Percentiles rank a stretch among this genome's conserved stretches.
Evolutionary conservation across 2,329 filamentous ascomycete species (phyloP).

Genomic region (Fusarium brachygibbosum): DNA sequence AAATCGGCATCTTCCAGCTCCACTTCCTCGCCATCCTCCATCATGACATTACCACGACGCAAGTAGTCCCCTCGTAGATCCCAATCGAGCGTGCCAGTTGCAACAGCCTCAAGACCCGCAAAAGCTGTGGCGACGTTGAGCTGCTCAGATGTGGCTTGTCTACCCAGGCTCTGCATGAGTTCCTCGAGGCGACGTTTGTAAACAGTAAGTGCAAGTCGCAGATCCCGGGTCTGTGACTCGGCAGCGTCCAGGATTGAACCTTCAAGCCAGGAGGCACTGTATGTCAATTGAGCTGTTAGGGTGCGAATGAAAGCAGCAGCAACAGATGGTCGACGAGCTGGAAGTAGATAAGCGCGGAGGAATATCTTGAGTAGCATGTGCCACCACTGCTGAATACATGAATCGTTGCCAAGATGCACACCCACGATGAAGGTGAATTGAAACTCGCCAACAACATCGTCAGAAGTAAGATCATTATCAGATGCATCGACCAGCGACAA

Average conservation of each 20-base stretch:
- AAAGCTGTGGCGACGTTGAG: slow-evolving; percentile 63
- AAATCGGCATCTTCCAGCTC: slow-evolving; percentile 64
- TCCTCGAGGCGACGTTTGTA: slow-evolving; percentile 69
- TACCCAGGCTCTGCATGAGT: slow-evolving; percentile 55
- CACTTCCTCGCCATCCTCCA: slow-evolving; percentile 67
- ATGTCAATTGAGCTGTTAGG: slow-evolving; percentile 68
- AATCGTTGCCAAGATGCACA: slow-evolving; percentile 68
- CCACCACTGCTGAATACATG: slow-evolving; percentile 74
- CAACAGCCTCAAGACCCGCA: slow-evolving; percentile 51
- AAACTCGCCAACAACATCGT: slow-evolving; percentile 69
- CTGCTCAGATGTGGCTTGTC: slow-evolving; percentile 56
- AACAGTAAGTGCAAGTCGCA: slow-evolving; percentile 64
- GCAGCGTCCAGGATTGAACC: slow-evolving; percentile 59
- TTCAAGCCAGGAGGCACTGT: slow-evolving; percentile 64
- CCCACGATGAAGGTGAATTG: slow-evolving; percentile 72
- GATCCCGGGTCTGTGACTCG: slow-evolving; percentile 49
- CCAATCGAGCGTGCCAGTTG: slow-evolving; percentile 64
- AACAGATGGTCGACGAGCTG: slow-evolving; percentile 59
- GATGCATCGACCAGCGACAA: slow-evolving; percentile 54
- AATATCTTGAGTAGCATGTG: slow-evolving; percentile 66
- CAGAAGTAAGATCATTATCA: slow-evolving; percentile 47
- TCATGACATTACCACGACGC: slow-evolving; percentile 62
- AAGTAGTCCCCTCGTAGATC: slow-evolving; percentile 66
- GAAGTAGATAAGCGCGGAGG: slow-evolving; percentile 64
- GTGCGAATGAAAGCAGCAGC: slow-evolving; percentile 62